Evolutionary conservation across 805 yeast genomes (phyloP).

Genomic region (Yarrowia sp.): DNA sequence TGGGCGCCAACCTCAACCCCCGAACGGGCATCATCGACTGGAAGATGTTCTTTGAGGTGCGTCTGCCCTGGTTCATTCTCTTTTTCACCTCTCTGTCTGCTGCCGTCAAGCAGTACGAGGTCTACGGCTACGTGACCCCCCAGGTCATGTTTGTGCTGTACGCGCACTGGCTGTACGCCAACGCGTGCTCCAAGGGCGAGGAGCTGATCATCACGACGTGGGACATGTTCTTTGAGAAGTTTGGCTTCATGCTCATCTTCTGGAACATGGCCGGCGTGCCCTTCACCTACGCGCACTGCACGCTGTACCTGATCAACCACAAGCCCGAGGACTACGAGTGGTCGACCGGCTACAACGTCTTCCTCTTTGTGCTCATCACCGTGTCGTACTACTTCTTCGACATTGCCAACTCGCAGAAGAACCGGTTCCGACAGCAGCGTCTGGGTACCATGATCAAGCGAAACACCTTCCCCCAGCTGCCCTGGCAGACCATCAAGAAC

Average conservation of each 20-base stretch:
- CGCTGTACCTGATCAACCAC: slow-evolving; percentile 77
- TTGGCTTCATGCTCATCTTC: slow-evolving; percentile 97
- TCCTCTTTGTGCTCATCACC: slow-evolving; percentile 56
- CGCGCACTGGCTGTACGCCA: slow-evolving; percentile 93
- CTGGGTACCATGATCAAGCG: slow-evolving; percentile 76
- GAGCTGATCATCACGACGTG: slow-evolving; percentile 96
- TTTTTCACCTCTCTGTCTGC: slow-evolving; percentile 74
- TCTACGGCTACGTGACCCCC: slow-evolving; percentile 73
- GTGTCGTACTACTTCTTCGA: slow-evolving; percentile 89
- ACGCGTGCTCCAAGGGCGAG: slow-evolving; percentile 97
- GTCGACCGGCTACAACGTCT: slow-evolving; percentile 58
- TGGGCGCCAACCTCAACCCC: slow-evolving; percentile 98
- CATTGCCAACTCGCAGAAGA: slow-evolving; percentile 93
- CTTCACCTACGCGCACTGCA: slow-evolving; percentile 93
- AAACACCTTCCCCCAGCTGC: slow-evolving; percentile 91
- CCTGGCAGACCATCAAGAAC: slow-evolving; percentile 74
- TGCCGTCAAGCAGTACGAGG: slow-evolving; percentile 74
- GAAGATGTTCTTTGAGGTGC: slow-evolving; percentile 96
- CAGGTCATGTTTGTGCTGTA: slow-evolving; percentile 70
- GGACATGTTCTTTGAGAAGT: slow-evolving; percentile 99
- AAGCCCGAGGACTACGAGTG: slow-evolving; percentile 79
- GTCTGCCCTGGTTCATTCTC: slow-evolving; percentile 94
- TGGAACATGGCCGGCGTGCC: slow-evolving; percentile 99
- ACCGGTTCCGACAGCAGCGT: slow-evolving; percentile 70
- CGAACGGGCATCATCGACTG: slow-evolving; percentile 88